These are phyloP conservation scores for Abrus pulchellus DNA, from an alignment of 306 rosid species.

Conservation along the genomic window DNA sequence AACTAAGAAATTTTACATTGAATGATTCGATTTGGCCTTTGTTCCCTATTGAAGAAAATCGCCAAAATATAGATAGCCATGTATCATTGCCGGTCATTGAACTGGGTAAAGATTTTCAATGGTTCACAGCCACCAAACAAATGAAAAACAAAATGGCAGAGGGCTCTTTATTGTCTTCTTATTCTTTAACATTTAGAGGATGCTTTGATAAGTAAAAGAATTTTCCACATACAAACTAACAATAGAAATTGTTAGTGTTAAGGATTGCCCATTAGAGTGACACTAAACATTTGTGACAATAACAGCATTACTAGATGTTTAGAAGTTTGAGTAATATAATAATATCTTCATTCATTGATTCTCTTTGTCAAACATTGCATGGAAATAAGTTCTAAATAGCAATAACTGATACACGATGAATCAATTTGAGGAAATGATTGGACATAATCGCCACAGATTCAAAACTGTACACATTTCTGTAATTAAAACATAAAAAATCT, in stretches of 20 bases:
- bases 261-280: constrained; percentile 1
- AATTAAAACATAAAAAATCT: background rate
- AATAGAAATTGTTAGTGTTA: background rate
- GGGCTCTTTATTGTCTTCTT: constrained; percentile 11
- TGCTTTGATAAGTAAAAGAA: background rate
- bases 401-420: background rate
- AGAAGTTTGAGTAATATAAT: background rate
- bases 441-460: constrained; percentile 13
- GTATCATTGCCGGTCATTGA: constrained; percentile 5
- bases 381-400: constrained; percentile 4
- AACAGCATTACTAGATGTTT: constrained; percentile 10
- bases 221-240: background rate
- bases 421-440: constrained; percentile 22
- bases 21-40: background rate
- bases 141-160: constrained; percentile 2
- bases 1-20: constrained; percentile 23
- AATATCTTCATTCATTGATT: constrained; percentile 21
- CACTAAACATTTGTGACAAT: constrained; percentile 17
- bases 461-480: background rate
- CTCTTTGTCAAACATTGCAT: background rate
- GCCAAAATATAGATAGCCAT: constrained; percentile 4
- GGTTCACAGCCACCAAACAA: background rate
- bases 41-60: background rate
- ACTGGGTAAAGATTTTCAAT: background rate
- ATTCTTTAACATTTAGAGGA: constrained; percentile 14